Percentiles rank a stretch among this genome's conserved stretches.
Conservation (phyloP, 2,329 filamentous ascomycete species). For the Trichophaea hybrida region DNA sequence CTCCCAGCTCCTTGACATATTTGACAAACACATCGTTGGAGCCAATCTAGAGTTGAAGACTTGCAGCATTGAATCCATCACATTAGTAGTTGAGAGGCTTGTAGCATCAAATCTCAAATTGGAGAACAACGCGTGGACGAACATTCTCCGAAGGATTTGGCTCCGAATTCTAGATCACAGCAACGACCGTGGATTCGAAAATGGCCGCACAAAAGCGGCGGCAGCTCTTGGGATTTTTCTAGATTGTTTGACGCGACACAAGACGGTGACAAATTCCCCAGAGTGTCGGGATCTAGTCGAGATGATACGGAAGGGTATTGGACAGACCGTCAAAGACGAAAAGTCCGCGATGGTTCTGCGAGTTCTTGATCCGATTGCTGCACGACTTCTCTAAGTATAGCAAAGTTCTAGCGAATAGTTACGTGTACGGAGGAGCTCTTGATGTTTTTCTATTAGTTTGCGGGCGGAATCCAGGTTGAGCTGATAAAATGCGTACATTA, state of each 20-base stretch:
- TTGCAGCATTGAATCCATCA: constrained; percentile 14
- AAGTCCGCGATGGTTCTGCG: constrained; percentile 17
- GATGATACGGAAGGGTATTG: constrained; percentile 13
- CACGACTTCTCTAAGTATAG: constrained; percentile 6
- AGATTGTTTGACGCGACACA: constrained; percentile 11
- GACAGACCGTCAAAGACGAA: constrained; percentile 15
- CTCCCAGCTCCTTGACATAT: constrained; percentile 10
- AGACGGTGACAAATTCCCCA: background rate
- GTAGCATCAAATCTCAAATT: constrained; percentile 4
- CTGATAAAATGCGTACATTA: no score
- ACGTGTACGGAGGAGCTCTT: no score
- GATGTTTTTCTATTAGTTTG: no score
- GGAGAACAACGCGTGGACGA: constrained; percentile 10
- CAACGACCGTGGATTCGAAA: constrained; percentile 17
- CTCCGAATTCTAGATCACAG: constrained; percentile 11
- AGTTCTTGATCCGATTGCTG: constrained; percentile 12
- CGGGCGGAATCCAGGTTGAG: no score
- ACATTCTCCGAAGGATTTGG: constrained; percentile 14
- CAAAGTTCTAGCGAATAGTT: background rate
- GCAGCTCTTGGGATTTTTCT: constrained; percentile 9
- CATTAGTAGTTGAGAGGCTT: constrained; percentile 9
- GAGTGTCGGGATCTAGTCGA: background rate
- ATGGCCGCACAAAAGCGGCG: constrained; percentile 17
- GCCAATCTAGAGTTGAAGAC: constrained; percentile 21
- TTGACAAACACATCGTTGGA: constrained; percentile 12